A percentile compares a stretch with the other conserved stretches of the same genome.
Evolutionary conservation across 164 flowering plant species (phyloP).

Genomic region (Nymphaea colorata): DNA sequence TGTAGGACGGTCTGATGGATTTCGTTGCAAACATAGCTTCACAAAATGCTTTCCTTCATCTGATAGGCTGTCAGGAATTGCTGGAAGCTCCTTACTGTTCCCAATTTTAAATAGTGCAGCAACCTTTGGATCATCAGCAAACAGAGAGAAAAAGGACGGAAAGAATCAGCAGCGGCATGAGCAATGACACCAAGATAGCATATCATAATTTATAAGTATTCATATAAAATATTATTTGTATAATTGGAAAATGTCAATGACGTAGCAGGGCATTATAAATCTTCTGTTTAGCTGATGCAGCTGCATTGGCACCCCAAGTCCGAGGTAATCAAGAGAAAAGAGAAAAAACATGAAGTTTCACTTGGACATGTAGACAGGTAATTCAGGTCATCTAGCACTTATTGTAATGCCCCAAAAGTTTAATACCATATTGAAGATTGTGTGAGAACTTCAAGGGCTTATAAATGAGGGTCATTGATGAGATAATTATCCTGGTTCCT

Average conservation of each 20-base stretch:
- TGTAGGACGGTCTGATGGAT: conserved; percentile 69
- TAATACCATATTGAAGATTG: too few relatives aligned
- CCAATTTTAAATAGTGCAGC: conserved; percentile 96
- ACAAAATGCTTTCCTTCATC: conserved; percentile 89
- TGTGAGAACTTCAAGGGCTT: too few relatives aligned
- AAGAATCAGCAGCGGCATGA: conserved; percentile 9
- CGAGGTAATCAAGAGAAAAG: not conserved
- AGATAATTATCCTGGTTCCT: too few relatives aligned
- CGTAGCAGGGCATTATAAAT: not conserved
- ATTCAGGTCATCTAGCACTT: not conserved
- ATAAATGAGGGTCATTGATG: too few relatives aligned
- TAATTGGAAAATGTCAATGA: not conserved
- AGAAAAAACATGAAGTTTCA: not conserved
- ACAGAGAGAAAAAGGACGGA: not conserved
- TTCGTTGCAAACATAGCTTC: conserved; percentile 63
- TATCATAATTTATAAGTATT: too few relatives aligned
- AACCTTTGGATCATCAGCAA: conserved; percentile 29
- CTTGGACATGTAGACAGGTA: not conserved
- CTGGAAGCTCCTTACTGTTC: conserved; percentile 86
- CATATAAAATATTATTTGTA: not conserved
- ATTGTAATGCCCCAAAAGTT: too few relatives aligned
- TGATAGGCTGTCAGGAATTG: conserved; percentile 77
- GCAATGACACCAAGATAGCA: too few relatives aligned
- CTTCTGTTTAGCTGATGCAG: not conserved
- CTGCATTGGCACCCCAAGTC: not conserved